Conservation (phyloP, 1,284 basidiomycete species). For the Coriolopsis trogii region DNA sequence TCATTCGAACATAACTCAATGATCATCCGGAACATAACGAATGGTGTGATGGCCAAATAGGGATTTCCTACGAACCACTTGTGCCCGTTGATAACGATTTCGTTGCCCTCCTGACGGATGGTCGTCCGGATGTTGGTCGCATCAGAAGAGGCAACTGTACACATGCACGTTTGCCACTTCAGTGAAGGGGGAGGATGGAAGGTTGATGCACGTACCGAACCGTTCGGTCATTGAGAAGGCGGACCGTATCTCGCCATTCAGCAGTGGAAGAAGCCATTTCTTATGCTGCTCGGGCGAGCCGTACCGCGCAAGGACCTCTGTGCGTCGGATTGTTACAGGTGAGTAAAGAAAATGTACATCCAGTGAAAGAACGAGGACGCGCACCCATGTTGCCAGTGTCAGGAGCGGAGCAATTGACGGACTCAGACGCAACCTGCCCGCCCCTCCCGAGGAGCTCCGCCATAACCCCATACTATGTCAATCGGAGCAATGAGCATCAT, state of each 20-base stretch:
- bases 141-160: slow-evolving; percentile 88
- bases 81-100: slow-evolving; percentile 94
- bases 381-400: slow-evolving; percentile 96
- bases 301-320: slow-evolving; percentile 96
- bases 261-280: slow-evolving; percentile 86
- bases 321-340: neutral
- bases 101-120: slow-evolving; percentile 83
- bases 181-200: neutral
- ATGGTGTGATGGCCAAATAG: neutral
- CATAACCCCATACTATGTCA: slow-evolving; percentile 87
- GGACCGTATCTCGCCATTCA: slow-evolving; percentile 93
- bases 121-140: slow-evolving; percentile 95
- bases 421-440: slow-evolving; percentile 82
- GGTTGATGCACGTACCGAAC: slow-evolving; percentile 59
- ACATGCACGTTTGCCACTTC: neutral
- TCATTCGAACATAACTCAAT: no score
- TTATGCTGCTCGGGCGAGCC: slow-evolving; percentile 89
- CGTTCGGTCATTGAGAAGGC: slow-evolving; percentile 96
- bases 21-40: slow-evolving; percentile 3
- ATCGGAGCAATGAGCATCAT: slow-evolving; percentile 3
- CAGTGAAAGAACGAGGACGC: no score
- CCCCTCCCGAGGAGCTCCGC: slow-evolving; percentile 91
- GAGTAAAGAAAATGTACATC: neutral
- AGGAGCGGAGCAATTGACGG: slow-evolving; percentile 91
- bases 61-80: slow-evolving; percentile 73